Evolutionary conservation across 2,329 filamentous ascomycete species (phyloP).

Genomic region (Cladosporium velox): DNA sequence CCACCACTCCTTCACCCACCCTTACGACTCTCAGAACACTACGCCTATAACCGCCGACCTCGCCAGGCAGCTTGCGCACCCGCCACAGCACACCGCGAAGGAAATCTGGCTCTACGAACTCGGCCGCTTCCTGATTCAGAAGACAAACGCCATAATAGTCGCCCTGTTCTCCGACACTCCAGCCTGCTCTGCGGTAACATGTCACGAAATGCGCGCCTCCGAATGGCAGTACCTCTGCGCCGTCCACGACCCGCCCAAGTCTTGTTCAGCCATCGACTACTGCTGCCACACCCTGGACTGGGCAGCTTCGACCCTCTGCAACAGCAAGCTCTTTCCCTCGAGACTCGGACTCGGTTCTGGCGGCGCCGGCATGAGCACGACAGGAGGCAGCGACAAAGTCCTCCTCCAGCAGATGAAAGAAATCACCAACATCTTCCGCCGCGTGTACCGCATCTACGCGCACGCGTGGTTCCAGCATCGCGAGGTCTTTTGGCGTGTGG

Average conservation of each 20-base stretch:
- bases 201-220: slow-evolving; percentile 96
- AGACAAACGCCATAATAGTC: slow-evolving; percentile 89
- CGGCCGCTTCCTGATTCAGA: slow-evolving; percentile 90
- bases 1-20: slow-evolving; percentile 77
- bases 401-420: slow-evolving; percentile 69
- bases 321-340: slow-evolving; percentile 92
- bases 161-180: slow-evolving; percentile 90
- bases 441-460: slow-evolving; percentile 94
- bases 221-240: slow-evolving; percentile 99
- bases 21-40: slow-evolving; percentile 71
- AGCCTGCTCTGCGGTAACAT: slow-evolving; percentile 84
- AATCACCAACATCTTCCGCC: slow-evolving; percentile 89
- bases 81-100: slow-evolving; percentile 78
- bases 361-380: slow-evolving; percentile 24
- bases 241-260: slow-evolving; percentile 94
- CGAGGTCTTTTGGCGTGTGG: slow-evolving; percentile 91
- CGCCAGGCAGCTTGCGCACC: slow-evolving; percentile 73
- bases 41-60: slow-evolving; percentile 74
- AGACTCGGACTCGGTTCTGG: slow-evolving; percentile 63
- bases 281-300: slow-evolving; percentile 98
- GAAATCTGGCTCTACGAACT: slow-evolving; percentile 97
- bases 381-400: slow-evolving; percentile 37
- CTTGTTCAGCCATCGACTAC: slow-evolving; percentile 97
- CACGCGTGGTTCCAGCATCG: slow-evolving; percentile 99
- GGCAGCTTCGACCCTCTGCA: slow-evolving; percentile 92